Conservation (phyloP, 495 filamentous ascomycete genomes). For the Xylaria sp. region DNA sequence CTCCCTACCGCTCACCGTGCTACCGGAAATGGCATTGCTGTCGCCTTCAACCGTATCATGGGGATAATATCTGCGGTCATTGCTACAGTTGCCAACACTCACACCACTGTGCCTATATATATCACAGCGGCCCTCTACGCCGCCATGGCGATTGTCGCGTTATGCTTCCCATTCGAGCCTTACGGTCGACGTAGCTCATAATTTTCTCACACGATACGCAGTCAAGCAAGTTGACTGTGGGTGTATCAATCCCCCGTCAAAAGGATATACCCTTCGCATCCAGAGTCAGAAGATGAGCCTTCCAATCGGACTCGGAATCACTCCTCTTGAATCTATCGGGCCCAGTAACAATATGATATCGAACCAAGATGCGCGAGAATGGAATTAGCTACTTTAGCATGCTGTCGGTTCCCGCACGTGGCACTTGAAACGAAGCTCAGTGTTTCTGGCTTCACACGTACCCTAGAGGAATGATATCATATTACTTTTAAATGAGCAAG, state of each 20-base stretch:
- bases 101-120: conserved; percentile 69
- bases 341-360: too few species aligned
- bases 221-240: too few species aligned
- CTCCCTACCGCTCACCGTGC: conserved; percentile 72
- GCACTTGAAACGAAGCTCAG: not conserved
- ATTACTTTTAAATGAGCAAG: not conserved
- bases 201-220: not conserved
- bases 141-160: conserved; percentile 66
- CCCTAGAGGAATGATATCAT: not conserved
- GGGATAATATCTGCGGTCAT: conserved; percentile 74
- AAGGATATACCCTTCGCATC: not conserved
- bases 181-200: conserved; percentile 71
- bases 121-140: conserved; percentile 72
- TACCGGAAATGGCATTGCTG: conserved; percentile 73
- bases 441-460: not conserved
- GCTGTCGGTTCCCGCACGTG: not conserved
- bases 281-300: not conserved
- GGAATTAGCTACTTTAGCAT: not conserved
- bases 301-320: not conserved
- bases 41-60: conserved; percentile 74
- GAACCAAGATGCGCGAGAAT: not conserved
- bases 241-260: too few species aligned
- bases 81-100: conserved; percentile 63
- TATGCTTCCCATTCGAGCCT: conserved; percentile 74
- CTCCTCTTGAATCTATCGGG: not conserved